Conservation (phyloP, 345 rosid genomes). For the Corchorus capsularis region DNA sequence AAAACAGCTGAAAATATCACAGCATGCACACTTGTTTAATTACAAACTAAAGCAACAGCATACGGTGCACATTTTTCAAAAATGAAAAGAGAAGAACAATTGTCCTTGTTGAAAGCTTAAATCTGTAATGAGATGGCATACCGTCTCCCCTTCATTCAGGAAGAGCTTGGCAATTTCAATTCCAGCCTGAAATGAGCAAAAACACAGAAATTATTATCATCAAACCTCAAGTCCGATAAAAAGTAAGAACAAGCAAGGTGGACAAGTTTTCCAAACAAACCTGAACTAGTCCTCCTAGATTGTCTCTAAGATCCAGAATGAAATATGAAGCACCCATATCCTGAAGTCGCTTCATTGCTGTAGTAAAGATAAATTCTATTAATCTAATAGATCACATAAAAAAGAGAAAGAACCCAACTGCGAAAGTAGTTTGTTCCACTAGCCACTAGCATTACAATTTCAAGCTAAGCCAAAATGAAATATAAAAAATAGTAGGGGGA, state of each 20-base stretch:
- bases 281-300: conserved; percentile 97
- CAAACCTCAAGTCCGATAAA: conserved; percentile 4
- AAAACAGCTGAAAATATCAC: conserved; percentile 11
- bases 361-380: conserved; percentile 18
- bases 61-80: not conserved
- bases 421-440: not conserved
- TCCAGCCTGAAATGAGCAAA: conserved; percentile 74
- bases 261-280: conserved; percentile 34
- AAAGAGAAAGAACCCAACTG: conserved; percentile 3
- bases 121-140: conserved; percentile 30
- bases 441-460: conserved; percentile 5
- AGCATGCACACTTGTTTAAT: not conserved
- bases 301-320: conserved; percentile 91
- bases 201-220: conserved; percentile 6
- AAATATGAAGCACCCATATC: conserved; percentile 88
- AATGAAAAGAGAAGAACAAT: not conserved
- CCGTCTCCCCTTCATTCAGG: conserved; percentile 84
- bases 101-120: conserved; percentile 13
- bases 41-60: no score
- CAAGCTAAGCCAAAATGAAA: not conserved
- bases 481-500: not conserved
- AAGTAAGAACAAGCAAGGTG: not conserved
- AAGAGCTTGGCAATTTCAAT: conserved; percentile 94
- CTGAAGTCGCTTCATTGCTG: conserved; percentile 90
- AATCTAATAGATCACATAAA: conserved; percentile 3